Evolutionary conservation across 2,329 filamentous ascomycete species (phyloP), one percentile per base, ranked within the genome.

Genomic region (Botrytis medusae): DNA sequence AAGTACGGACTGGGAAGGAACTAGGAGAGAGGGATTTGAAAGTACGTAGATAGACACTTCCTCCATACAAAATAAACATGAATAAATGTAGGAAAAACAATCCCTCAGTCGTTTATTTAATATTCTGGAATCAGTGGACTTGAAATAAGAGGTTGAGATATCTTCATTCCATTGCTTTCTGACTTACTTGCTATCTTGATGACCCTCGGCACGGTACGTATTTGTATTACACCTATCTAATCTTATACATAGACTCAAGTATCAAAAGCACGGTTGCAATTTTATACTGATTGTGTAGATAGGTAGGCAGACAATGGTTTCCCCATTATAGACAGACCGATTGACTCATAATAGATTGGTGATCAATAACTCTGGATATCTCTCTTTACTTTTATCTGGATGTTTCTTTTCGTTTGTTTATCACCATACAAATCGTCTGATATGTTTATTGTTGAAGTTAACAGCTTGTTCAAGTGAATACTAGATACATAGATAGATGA

Each of bases 401-500:
- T 1, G 10, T 40, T 40, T 25, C 22, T 40, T 42, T 16, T 9
- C 20, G 16, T 10, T 44, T 37, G 14, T 44, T 34, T 22, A 29
- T 59, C 16, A 22, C 57, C 29, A 59, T 44, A 22, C 57, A 57
- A 5, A 34, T 59, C 57, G 32, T 5, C 20, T 59, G n/a, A 34
- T 32, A 22, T 59, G 25, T 42, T 5, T 29, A 62, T 62, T 25
- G 37, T 63, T 44, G 25, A 44, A 63, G n/a, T n/a, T 16, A 29
- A 63, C 40, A 63, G 25, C 18, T 40, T 25, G 60, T 57, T 40
- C 40, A 63, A 62, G 60, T 62, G 61, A 40, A 63, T 29, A 63
- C 48, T 54, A 54, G 25, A 25, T 25, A n/a, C 22, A n/a, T n/a
- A 54, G 25, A 25, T 25, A 54, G 48, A n/a, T n/a, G 48, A 63